These are phyloP conservation scores for Boletus semigastroideus DNA, from an alignment of 1,284 basidiomycete species.

Conservation along the genomic window DNA sequence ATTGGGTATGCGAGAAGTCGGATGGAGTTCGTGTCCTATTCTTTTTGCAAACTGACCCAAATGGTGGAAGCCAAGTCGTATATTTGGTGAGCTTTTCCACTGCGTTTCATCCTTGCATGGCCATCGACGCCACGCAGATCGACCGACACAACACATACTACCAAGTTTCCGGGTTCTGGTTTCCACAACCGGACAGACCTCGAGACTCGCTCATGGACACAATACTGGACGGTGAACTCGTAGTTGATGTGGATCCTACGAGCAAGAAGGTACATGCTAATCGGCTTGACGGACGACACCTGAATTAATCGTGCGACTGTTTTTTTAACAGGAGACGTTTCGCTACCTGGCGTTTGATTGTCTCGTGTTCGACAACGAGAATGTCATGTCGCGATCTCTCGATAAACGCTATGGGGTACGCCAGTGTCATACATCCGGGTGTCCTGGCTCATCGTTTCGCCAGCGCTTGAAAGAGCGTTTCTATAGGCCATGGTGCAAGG, in stretches of 20 bases:
- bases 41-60: slow-evolving; percentile 73
- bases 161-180: slow-evolving; percentile 72
- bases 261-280: slow-evolving; percentile 58
- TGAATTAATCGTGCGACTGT: slow-evolving; percentile 9
- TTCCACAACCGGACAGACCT: slow-evolving; percentile 82
- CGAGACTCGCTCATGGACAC: slow-evolving; percentile 72
- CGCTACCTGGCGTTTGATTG: slow-evolving; percentile 93
- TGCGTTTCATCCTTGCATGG: background rate
- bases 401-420: slow-evolving; percentile 89
- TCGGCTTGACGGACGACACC: background rate
- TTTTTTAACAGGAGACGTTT: slow-evolving; percentile 62
- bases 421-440: slow-evolving; percentile 9
- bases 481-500: slow-evolving; percentile 75
- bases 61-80: slow-evolving; percentile 67
- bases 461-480: slow-evolving; percentile 87
- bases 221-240: slow-evolving; percentile 92
- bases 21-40: slow-evolving; percentile 94
- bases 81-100: slow-evolving; percentile 64
- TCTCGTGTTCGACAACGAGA: slow-evolving; percentile 83
- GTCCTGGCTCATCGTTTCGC: slow-evolving; percentile 12
- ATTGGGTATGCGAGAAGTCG: slow-evolving; percentile 99
- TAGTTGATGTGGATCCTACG: slow-evolving; percentile 82
- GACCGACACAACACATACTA: slow-evolving; percentile 94
- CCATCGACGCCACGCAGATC: slow-evolving; percentile 55
- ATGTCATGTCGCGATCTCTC: slow-evolving; percentile 82